Percentiles rank a stretch among this genome's conserved stretches.
Evolutionary conservation across 2,329 filamentous ascomycete genomes (phyloP).

Genomic region (Penicillium paneum): DNA sequence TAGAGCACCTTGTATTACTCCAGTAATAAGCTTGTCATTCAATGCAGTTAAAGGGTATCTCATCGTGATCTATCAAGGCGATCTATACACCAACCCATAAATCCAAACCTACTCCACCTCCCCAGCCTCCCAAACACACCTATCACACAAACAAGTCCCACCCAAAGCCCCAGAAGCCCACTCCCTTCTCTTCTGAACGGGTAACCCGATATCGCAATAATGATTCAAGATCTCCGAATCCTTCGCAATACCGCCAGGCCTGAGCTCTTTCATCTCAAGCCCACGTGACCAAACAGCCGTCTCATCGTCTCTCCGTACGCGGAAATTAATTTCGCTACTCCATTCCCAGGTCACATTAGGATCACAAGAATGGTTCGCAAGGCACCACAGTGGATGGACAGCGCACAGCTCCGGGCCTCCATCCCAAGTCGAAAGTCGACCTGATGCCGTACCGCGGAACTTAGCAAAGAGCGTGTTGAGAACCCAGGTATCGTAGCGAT

Average conservation of each 20-base stretch:
- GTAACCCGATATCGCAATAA: constrained; percentile 82
- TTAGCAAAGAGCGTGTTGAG: constrained; percentile 91
- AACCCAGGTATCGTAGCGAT: constrained; percentile 54
- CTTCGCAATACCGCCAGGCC: constrained; percentile 59
- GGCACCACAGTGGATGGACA: constrained; percentile 92
- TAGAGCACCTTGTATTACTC: background rate
- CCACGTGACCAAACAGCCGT: constrained; percentile 35
- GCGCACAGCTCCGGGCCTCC: constrained; percentile 87
- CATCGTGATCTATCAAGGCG: constrained; percentile 2
- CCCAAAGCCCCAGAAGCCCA: constrained; percentile 87
- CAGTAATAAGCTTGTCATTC: background rate
- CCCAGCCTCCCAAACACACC: constrained; percentile 71
- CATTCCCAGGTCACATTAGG: constrained; percentile 95
- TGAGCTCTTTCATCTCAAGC: constrained; percentile 44
- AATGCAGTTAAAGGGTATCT: constrained; percentile 18
- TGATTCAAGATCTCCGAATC: constrained; percentile 89
- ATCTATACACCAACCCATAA: background rate
- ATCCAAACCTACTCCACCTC: constrained; percentile 10
- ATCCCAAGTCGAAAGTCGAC: constrained; percentile 70
- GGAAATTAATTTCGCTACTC: constrained; percentile 52
- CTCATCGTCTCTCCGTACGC: constrained; percentile 33
- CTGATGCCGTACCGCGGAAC: constrained; percentile 88
- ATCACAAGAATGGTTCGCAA: constrained; percentile 94
- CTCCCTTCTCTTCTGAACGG: constrained; percentile 76
- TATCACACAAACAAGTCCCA: constrained; percentile 79